Evolutionary conservation across 1,284 basidiomycete genomes (phyloP).

Genomic region (Sporisorium exsertum): DNA sequence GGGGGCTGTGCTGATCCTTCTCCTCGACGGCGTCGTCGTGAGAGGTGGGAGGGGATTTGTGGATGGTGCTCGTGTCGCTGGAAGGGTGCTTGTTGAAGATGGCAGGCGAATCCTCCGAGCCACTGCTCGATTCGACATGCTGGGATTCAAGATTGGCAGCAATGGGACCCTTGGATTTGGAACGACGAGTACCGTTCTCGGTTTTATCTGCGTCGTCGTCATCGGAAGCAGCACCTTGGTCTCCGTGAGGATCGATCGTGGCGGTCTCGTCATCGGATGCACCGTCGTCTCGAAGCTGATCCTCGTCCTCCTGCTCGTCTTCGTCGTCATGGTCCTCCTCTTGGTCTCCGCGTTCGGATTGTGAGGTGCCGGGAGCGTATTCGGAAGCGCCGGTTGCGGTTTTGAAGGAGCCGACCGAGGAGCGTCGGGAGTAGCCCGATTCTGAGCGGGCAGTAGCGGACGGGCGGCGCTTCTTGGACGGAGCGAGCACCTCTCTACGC

Average conservation of each 20-base stretch:
- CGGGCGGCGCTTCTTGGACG: constrained; percentile 21
- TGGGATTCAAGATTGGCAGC: constrained; percentile 3
- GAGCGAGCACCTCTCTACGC: constrained; percentile 5
- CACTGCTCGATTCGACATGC: constrained; percentile 19
- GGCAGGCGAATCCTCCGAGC: constrained; percentile 30
- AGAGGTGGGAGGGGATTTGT: constrained; percentile 47
- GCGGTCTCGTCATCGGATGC: constrained; percentile 10
- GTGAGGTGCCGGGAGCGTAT: background rate
- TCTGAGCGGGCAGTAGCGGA: constrained; percentile 33
- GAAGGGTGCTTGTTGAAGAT: constrained; percentile 27
- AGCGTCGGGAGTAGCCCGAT: constrained; percentile 37
- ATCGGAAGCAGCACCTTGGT: constrained; percentile 9
- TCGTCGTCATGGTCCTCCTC: constrained; percentile 19
- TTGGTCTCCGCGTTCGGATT: constrained; percentile 12
- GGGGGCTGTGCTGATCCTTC: constrained; percentile 14
- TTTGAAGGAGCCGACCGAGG: constrained; percentile 39
- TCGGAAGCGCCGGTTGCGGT: constrained; percentile 38
- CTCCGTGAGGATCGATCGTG: constrained; percentile 16
- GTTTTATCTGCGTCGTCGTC: constrained; percentile 32
- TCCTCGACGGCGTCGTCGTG: constrained; percentile 28
- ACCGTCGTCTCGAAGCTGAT: background rate
- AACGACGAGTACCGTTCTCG: constrained; percentile 19
- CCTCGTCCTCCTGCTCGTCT: constrained; percentile 13
- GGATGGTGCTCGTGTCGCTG: constrained; percentile 34
- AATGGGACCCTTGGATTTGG: background rate